phyloP scores from a whole-genome alignment of 148 eudicot species.

The Rhododendron henanense region DNA sequence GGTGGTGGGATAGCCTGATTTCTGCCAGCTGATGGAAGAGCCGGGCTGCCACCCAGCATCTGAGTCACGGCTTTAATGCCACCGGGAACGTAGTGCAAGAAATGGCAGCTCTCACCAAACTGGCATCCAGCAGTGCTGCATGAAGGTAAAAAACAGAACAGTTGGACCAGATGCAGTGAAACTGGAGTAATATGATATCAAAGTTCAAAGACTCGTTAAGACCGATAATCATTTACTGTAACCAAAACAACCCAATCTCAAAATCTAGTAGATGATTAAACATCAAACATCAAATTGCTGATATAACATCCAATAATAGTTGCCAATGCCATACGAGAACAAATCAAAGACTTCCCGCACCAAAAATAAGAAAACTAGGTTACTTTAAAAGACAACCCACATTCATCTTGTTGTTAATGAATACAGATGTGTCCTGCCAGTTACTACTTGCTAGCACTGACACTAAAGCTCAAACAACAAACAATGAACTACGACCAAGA shows the following conservation, averaged over 20 bases:
- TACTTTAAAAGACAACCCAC: neutral
- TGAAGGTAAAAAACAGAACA: neutral
- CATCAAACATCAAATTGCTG: too few species aligned
- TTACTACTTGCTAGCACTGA: too few species aligned
- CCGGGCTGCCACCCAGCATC: conserved; percentile 11
- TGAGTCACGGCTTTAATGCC: conserved; percentile 11
- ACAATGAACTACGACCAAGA: neutral
- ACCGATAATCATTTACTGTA: neutral
- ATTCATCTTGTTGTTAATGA: neutral
- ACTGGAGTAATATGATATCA: neutral
- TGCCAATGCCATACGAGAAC: neutral
- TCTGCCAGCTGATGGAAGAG: neutral
- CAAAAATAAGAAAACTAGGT: neutral
- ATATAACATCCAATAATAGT: neutral
- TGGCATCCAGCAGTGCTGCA: conserved; percentile 20
- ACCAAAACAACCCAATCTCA: neutral
- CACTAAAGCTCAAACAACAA: neutral
- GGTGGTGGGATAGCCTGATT: conserved; percentile 5
- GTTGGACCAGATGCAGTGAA: neutral
- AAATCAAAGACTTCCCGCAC: neutral
- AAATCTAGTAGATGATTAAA: too few species aligned
- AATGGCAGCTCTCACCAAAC: conserved; percentile 16
- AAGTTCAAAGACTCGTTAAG: neutral
- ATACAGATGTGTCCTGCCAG: neutral
- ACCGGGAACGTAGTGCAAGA: conserved; percentile 16